phyloP scores from a whole-genome alignment of 768 basidiomycete genomes.

The Trametes cubensis region DNA sequence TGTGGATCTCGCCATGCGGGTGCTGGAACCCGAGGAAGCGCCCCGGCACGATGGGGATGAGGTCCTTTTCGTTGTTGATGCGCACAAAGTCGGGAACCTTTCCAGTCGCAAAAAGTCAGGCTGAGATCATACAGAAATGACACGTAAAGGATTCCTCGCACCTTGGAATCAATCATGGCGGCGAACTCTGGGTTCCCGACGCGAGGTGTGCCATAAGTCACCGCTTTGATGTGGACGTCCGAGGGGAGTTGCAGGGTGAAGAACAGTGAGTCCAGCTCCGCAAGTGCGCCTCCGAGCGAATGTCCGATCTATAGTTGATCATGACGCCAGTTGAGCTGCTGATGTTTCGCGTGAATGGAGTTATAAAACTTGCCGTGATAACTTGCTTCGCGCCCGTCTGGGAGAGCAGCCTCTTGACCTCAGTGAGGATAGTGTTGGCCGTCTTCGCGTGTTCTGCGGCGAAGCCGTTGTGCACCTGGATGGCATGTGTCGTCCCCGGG shows the following conservation, averaged over 20 bases:
- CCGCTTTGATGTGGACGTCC: conserved; percentile 40
- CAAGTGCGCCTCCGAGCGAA: conserved; percentile 37
- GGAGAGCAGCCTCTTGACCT: conserved; percentile 46
- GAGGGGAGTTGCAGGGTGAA: conserved; percentile 35
- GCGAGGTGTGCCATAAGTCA: conserved; percentile 55
- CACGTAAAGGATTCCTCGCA: conserved; percentile 20
- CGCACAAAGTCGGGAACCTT: conserved; percentile 33
- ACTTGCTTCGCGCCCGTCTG: conserved; percentile 44
- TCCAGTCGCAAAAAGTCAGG: background rate
- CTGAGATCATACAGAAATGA: conserved; percentile 38
- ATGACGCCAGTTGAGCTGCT: background rate
- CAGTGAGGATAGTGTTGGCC: conserved; percentile 48
- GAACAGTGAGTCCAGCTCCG: conserved; percentile 38
- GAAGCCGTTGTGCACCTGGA: conserved; percentile 59
- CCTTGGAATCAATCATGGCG: conserved; percentile 49
- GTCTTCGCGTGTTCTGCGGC: conserved; percentile 51
- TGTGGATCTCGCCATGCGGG: conserved; percentile 57
- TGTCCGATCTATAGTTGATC: conserved; percentile 32
- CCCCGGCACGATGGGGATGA: conserved; percentile 60
- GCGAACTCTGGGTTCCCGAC: conserved; percentile 49
- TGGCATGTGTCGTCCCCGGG: conserved; percentile 49
- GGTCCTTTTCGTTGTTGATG: conserved; percentile 44
- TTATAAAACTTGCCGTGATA: conserved; percentile 39
- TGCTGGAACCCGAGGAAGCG: conserved; percentile 54
- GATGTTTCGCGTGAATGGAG: background rate